These are phyloP conservation scores for Rickenella mellea DNA, from an alignment of 768 basidiomycete species.

Conservation along the genomic window DNA sequence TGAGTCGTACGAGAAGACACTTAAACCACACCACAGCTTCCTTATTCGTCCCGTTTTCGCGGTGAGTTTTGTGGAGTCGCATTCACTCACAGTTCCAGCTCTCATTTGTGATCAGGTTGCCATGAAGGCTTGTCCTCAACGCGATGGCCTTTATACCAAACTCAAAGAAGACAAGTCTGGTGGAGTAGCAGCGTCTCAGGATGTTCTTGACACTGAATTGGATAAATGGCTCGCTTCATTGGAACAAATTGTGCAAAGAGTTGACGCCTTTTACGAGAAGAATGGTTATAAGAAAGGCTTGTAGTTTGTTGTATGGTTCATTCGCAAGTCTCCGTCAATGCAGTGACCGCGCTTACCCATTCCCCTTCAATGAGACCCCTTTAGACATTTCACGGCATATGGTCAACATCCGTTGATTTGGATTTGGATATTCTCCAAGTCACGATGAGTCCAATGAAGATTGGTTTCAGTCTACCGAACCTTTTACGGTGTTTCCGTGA, in stretches of 20 bases:
- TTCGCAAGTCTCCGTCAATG: too few species aligned
- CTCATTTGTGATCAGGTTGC: slow-evolving; percentile 30
- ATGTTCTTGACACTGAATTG: slow-evolving; percentile 36
- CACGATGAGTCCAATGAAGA: too few species aligned
- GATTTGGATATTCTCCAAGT: too few species aligned
- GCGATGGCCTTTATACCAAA: slow-evolving; percentile 47
- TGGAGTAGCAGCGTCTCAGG: slow-evolving; percentile 26
- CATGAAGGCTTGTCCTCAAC: slow-evolving; percentile 62
- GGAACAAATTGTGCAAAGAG: slow-evolving; percentile 33
- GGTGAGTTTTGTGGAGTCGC: slow-evolving; percentile 25
- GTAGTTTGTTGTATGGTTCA: too few species aligned
- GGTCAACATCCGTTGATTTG: too few species aligned
- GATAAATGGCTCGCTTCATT: slow-evolving; percentile 46
- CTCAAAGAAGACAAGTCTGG: slow-evolving; percentile 31
- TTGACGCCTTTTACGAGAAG: slow-evolving; percentile 37
- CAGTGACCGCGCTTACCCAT: too few species aligned
- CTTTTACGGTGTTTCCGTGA: too few species aligned
- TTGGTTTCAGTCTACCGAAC: too few species aligned
- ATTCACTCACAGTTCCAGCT: not conserved
- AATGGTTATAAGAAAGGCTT: slow-evolving; percentile 35
- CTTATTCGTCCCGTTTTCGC: slow-evolving; percentile 47
- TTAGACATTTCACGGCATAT: too few species aligned
- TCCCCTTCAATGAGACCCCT: too few species aligned
- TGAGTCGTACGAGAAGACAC: slow-evolving; percentile 68
- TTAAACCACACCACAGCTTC: slow-evolving; percentile 83